Base-by-base conservation (phyloP, 495 filamentous ascomycete species). In the Xylaria scruposa region DNA sequence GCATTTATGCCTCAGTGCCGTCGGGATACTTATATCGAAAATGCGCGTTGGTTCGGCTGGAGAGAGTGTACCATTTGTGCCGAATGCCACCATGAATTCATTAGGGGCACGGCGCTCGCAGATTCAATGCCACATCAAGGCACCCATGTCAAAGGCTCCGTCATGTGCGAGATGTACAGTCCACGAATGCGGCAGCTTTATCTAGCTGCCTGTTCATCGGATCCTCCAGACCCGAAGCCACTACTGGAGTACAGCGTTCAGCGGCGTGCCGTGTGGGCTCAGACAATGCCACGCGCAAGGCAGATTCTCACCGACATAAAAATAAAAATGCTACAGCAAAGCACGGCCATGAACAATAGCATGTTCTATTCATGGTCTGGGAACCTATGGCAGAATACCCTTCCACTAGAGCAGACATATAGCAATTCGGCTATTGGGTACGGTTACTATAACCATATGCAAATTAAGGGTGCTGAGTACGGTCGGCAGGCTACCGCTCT, bases 121-220 rank as follows among this genome's bases (percentile, higher is more conserved):
- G 54, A 61, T 26, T 56, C 53, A 12, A 47, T 69, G 54, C 67
- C 53, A n/a, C 12, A 36, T n/a, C 67, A 61, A 17, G 67, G 56
- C 9, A 49, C 56, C 9, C 40, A 46, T 12, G 54, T 49, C 29
- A 17, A 19, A 24, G 40, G 44, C 6, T 15, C 33, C 13, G 54
- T 68, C 51, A 68, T 68, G 67, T 68, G 67, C 47, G 67, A 68
- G 51, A 68, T 68, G 67, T 68, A 68, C 19, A 68, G 67, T 24
- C 36, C 31, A 42, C 67, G 67, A 19, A 69, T 69, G 67, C 67
- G 67, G 19, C 53, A 69, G 42, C 54, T 69, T 26, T 69, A 69
- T 26, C 67, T 69, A 2, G 54, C 40, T 17, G 40, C 54, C 9
- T 69, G 67, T 24, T 26, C 53, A 40, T 60, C 67, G 21, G 40